Conservation (phyloP, 1,139 yeast genomes). For the Magnusiomyces paraingens region DNA sequence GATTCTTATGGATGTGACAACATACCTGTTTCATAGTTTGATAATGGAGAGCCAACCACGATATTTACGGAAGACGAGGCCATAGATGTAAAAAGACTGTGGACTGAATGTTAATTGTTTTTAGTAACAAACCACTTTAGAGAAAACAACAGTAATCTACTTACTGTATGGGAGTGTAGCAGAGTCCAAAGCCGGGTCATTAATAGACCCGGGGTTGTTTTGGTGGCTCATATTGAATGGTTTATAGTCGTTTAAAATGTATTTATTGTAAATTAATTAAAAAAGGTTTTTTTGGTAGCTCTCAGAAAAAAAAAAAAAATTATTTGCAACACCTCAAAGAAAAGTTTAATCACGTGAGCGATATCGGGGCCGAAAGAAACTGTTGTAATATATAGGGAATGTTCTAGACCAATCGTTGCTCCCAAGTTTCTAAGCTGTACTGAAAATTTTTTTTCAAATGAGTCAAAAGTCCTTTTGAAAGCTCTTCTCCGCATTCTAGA, state of each 20-base stretch:
- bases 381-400: too few species aligned
- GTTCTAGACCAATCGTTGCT: too few species aligned
- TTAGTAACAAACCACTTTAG: neutral
- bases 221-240: too few species aligned
- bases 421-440: neutral
- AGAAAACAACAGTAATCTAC: neutral
- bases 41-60: neutral
- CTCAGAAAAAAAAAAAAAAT: too few species aligned
- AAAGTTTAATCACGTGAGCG: too few species aligned
- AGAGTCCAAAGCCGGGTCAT: neutral
- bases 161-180: neutral
- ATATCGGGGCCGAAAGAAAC: too few species aligned
- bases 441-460: neutral
- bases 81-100: neutral
- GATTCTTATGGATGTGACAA: neutral
- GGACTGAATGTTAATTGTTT: neutral
- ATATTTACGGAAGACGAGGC: neutral
- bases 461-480: neutral
- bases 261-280: too few species aligned
- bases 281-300: too few species aligned
- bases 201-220: too few species aligned
- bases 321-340: too few species aligned
- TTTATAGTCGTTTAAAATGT: too few species aligned
- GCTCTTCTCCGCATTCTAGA: too few species aligned
- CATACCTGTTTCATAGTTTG: neutral